A percentile compares a stretch with the other conserved stretches of the same genome.
phyloP scores from a whole-genome alignment of 148 eudicot species.

The Gaultheria prostrata region DNA sequence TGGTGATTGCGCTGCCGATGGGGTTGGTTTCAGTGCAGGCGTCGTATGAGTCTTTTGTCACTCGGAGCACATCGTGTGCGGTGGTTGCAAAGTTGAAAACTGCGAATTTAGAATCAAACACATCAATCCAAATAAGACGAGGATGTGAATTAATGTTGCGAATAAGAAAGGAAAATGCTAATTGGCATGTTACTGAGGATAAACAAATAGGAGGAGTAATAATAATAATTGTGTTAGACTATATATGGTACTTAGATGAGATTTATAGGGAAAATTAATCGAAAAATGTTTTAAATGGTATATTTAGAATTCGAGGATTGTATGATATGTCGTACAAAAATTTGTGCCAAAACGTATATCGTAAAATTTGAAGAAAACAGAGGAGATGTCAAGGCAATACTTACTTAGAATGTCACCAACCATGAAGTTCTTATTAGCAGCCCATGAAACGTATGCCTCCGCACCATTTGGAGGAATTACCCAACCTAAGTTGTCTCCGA shows the following conservation, averaged over 20 bases:
- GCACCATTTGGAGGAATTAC: background rate
- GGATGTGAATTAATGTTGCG: too few species aligned
- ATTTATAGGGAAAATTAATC: background rate
- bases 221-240: too few species aligned
- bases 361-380: background rate
- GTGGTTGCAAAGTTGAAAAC: conserved; percentile 23
- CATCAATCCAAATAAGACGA: too few species aligned
- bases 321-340: too few species aligned
- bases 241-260: too few species aligned
- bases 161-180: too few species aligned
- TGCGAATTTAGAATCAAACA: background rate
- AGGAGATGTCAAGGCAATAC: background rate
- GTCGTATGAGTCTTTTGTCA: conserved; percentile 18
- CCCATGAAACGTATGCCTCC: background rate
- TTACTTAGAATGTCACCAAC: conserved; percentile 3
- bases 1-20: conserved; percentile 16
- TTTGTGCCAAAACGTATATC: background rate
- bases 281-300: background rate
- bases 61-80: conserved; percentile 5
- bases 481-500: conserved; percentile 14
- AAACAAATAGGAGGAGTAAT: too few species aligned
- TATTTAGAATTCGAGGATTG: too few species aligned
- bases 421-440: background rate
- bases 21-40: conserved; percentile 14
- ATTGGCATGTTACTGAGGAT: too few species aligned